Evolutionary conservation across 345 rosid species (phyloP).

Genomic region (Rubroshorea leprosula): DNA sequence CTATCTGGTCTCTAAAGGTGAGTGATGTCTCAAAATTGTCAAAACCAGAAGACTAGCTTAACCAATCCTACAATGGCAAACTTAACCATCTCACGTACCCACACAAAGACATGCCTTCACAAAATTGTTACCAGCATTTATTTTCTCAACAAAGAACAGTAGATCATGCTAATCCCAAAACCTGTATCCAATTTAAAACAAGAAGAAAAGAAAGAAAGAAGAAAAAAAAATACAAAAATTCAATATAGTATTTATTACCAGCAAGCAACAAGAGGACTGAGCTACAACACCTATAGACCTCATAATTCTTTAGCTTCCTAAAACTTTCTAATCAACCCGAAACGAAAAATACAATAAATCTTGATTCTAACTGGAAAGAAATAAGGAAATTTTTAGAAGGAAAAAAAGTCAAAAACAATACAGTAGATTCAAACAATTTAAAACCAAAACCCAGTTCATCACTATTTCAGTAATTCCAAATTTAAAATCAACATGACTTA

Average conservation of each 20-base stretch:
- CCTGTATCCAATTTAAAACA: not conserved
- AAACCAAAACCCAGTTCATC: not conserved
- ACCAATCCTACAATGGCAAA: not conserved
- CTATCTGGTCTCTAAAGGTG: not conserved
- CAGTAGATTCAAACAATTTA: not conserved
- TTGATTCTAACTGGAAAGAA: not conserved
- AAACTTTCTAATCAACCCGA: not conserved
- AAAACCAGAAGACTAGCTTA: not conserved
- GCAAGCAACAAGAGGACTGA: not conserved
- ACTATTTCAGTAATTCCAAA: not conserved
- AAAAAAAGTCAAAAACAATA: not conserved
- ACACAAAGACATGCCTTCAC: not conserved
- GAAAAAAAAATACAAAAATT: not conserved
- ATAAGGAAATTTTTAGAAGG: not conserved
- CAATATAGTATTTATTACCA: not conserved
- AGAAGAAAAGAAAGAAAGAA: not conserved
- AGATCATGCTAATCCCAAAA: not conserved
- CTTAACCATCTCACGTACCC: not conserved
- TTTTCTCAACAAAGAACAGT: too few species aligned
- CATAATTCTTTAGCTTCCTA: not conserved
- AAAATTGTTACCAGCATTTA: not conserved
- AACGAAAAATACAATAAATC: not conserved
- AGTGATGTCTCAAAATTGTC: constrained; percentile 4
- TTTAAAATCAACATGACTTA: not conserved
- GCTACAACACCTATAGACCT: not conserved